These are phyloP conservation scores for Ascoidea asiatica DNA, from an alignment of 805 yeast genomes.

Conservation along the genomic window DNA sequence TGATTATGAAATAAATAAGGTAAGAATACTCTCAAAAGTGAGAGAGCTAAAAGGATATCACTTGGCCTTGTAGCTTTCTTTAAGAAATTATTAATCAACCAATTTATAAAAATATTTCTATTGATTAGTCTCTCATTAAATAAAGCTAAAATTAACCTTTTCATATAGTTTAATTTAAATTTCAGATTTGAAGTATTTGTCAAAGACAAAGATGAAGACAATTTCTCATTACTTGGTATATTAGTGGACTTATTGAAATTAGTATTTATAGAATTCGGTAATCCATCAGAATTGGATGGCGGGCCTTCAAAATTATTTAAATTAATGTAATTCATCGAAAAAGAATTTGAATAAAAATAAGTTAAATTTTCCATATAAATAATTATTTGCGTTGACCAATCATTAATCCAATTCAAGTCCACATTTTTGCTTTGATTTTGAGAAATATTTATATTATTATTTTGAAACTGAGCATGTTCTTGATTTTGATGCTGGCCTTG, in stretches of 20 bases:
- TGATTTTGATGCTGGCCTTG: conserved; percentile 3
- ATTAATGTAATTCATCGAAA: background rate
- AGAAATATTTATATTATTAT: background rate
- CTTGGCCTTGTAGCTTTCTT: too few relatives aligned
- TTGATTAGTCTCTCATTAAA: conserved; percentile 61
- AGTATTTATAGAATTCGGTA: background rate
- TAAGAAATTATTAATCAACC: conserved; percentile 48
- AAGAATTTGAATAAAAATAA: background rate
- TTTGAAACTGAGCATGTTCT: background rate
- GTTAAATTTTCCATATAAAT: conserved; percentile 26
- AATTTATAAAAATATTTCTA: conserved; percentile 41
- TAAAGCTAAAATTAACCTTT: conserved; percentile 48
- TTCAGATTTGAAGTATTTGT: conserved; percentile 24
- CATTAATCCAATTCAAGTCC: conserved; percentile 53
- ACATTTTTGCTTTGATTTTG: conserved; percentile 20
- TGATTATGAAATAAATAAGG: too few relatives aligned
- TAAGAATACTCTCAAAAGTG: too few relatives aligned
- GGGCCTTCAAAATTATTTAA: background rate
- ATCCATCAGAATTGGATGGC: background rate
- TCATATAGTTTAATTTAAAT: conserved; percentile 40
- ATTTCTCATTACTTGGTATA: conserved; percentile 17
- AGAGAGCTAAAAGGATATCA: too few relatives aligned
- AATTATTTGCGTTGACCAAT: conserved; percentile 82
- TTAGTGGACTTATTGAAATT: background rate
- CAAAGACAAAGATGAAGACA: conserved; percentile 7